phyloP scores from a whole-genome alignment of 495 filamentous ascomycete genomes.

The Talaromyces nanjingensis region DNA sequence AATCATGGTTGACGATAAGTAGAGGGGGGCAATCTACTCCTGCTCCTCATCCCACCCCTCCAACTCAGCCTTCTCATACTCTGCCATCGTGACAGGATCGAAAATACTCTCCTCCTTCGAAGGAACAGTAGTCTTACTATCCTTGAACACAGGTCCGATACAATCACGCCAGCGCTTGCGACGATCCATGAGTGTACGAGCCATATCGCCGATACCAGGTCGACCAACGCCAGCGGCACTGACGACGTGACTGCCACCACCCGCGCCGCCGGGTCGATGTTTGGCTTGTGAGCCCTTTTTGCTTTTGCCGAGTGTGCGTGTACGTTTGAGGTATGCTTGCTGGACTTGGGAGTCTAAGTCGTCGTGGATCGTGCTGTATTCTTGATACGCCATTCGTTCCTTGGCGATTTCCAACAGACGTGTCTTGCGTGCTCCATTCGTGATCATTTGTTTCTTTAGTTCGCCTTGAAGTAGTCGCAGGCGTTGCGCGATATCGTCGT shows the following conservation, averaged over 20 bases:
- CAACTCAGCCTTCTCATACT: constrained; percentile 59
- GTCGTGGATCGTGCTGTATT: constrained; percentile 93
- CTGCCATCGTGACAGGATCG: constrained; percentile 45
- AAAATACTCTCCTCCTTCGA: constrained; percentile 57
- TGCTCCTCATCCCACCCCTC: constrained; percentile 71
- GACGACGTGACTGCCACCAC: constrained; percentile 45
- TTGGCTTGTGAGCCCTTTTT: constrained; percentile 76
- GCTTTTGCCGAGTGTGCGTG: constrained; percentile 84
- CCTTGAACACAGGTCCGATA: constrained; percentile 81
- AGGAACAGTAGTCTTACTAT: constrained; percentile 56
- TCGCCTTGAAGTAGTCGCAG: constrained; percentile 76
- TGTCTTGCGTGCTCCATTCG: constrained; percentile 85
- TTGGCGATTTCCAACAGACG: constrained; percentile 77
- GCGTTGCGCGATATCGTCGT: constrained; percentile 91
- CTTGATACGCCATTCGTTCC: constrained; percentile 88
- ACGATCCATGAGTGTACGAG: constrained; percentile 83
- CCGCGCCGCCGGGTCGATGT: constrained; percentile 55
- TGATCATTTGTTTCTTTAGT: constrained; percentile 69
- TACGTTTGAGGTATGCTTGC: constrained; percentile 90
- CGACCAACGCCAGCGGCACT: constrained; percentile 49
- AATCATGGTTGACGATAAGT: not conserved
- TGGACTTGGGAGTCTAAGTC: constrained; percentile 95
- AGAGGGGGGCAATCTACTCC: constrained; percentile 27
- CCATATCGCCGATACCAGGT: constrained; percentile 85
- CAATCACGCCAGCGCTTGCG: constrained; percentile 77